These are phyloP conservation scores for Yarrowia yakushimensis DNA, from an alignment of 805 yeast species.

Conservation along the genomic window DNA sequence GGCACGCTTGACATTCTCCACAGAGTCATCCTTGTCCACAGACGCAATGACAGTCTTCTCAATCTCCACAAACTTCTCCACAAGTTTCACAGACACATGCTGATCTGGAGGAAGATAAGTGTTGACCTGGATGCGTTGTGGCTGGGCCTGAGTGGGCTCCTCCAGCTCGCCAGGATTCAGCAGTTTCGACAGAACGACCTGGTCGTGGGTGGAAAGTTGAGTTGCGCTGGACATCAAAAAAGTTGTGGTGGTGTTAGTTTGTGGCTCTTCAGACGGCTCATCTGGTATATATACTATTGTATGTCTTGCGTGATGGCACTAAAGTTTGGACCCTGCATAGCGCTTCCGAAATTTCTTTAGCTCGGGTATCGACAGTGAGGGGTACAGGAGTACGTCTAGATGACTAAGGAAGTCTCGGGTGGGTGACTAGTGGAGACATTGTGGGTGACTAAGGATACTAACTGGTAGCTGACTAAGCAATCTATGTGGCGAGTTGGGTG, in stretches of 20 bases:
- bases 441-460: too few species aligned
- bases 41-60: slow-evolving; percentile 32
- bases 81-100: slow-evolving; percentile 27
- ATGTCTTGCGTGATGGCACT: background rate
- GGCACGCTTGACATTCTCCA: slow-evolving; percentile 26
- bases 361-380: slow-evolving; percentile 21
- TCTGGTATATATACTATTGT: background rate
- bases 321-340: slow-evolving; percentile 2
- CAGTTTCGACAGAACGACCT: slow-evolving; percentile 26
- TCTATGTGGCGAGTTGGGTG: too few species aligned
- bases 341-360: background rate
- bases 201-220: slow-evolving; percentile 25
- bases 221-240: slow-evolving; percentile 26
- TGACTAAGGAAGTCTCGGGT: too few species aligned
- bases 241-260: background rate
- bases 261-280: background rate
- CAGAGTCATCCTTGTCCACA: slow-evolving; percentile 24
- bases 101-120: slow-evolving; percentile 32
- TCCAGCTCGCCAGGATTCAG: slow-evolving; percentile 27
- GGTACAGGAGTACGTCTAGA: too few species aligned
- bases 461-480: too few species aligned
- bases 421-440: too few species aligned
- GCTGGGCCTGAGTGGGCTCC: background rate
- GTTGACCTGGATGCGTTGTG: slow-evolving; percentile 29
- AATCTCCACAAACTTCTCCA: slow-evolving; percentile 28